Percentiles rank a stretch among this genome's conserved stretches.
Conservation (phyloP, 2,329 filamentous ascomycete species). For the Escovopsis sp. region DNA sequence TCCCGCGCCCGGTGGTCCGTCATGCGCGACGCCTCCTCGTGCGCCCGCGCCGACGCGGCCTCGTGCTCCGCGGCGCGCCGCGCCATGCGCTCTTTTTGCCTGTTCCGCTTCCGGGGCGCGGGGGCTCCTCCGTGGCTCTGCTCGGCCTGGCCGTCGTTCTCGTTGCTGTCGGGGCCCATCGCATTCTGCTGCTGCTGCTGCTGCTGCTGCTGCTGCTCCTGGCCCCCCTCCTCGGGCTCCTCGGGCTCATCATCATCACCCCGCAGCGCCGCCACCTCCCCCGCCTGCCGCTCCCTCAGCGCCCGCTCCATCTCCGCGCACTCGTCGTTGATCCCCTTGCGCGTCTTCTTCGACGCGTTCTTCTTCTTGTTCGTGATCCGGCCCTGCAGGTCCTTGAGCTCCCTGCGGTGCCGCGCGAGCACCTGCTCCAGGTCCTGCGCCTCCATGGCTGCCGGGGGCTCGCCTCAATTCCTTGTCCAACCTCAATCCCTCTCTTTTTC, state of each 20-base stretch:
- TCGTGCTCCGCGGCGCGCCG: conserved; percentile 77
- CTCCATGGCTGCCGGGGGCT: too few relatives aligned
- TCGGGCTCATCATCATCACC: conserved; percentile 11
- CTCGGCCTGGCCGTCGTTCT: conserved; percentile 7
- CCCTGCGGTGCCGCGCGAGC: conserved; percentile 69
- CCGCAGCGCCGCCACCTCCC: conserved; percentile 36
- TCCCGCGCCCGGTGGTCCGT: conserved; percentile 61
- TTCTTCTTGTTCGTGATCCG: conserved; percentile 94
- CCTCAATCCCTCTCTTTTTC: too few relatives aligned
- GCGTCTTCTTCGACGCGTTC: conserved; percentile 78
- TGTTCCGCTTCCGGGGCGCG: conserved; percentile 60
- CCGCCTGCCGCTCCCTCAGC: conserved; percentile 50
- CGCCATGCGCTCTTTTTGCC: conserved; percentile 82
- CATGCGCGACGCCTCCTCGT: conserved; percentile 59
- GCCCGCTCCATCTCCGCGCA: conserved; percentile 56
- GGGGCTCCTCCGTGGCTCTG: conserved; percentile 1
- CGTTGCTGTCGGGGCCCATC: conserved; percentile 3
- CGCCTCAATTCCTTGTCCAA: too few relatives aligned
- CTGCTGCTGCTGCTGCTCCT: conserved; percentile 9
- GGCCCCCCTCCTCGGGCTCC: conserved; percentile 3
- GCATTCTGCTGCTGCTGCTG: conserved; percentile 3
- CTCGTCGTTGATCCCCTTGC: conserved; percentile 60
- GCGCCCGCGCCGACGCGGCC: conserved; percentile 50
- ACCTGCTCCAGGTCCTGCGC: conserved; percentile 76
- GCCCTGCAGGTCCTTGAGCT: conserved; percentile 73